Base-by-base conservation (phyloP, 257 asterid species). In the Gynochthodes officinalis region DNA sequence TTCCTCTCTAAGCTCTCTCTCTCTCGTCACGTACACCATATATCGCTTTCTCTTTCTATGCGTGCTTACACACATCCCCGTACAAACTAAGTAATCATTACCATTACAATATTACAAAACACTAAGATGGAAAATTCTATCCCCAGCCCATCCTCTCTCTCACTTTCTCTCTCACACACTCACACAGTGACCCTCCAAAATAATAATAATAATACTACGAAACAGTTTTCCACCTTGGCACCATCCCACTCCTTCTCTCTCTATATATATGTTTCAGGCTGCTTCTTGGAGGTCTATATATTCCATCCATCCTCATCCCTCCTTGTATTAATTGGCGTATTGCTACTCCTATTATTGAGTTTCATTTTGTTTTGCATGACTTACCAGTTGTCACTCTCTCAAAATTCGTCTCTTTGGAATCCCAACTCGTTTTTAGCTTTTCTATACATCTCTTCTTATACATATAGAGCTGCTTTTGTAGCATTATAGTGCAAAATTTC, bases 1-100 rank as follows among this genome's bases (percentile, higher is more conserved):
- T n/a, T n/a, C n/a, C n/a, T n/a, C n/a, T n/a, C n/a, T n/a, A n/a
- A n/a, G n/a, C n/a, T 64, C 13, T 48, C 19, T 14, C 73, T 81
- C 49, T 81, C 54, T 67, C n/a, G n/a, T n/a, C n/a, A n/a, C n/a
- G n/a, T n/a, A n/a, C n/a, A n/a, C n/a, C n/a, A n/a, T n/a, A n/a
- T n/a, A n/a, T n/a, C n/a, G n/a, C n/a, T 64, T 18, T 48, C 19
- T 14, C 73, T 81, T 58, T 81, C 54, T 67, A 23, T 75, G 80
- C 78, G 50, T 71, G 78, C 69, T 71, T 48, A 46, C 74, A 79
- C 86, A 65, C 76, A 82, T 79, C 75, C 81, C 82, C 70, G 70
- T 78, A 78, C 79, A 79, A 9, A 57, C 64, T 0, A 39, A 21
- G 71, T 79, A 76, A 82, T 78, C 53, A 79, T 76, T 76, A 76